Conservation (phyloP, 2,329 filamentous ascomycete genomes). For the Hyphodiscus sp. region DNA sequence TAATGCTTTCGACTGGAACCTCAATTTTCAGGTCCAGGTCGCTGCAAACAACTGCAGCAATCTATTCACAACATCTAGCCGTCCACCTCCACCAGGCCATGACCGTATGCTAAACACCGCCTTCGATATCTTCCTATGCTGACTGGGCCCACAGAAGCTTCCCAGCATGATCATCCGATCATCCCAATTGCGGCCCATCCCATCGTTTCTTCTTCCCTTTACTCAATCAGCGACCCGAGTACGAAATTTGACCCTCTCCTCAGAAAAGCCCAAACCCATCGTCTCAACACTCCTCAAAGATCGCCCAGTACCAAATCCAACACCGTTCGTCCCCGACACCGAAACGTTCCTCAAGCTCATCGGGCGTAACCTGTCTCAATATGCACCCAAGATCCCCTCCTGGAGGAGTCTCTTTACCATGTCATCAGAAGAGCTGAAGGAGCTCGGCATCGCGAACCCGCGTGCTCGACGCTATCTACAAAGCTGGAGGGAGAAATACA, state of each 20-base stretch:
- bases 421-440: slow-evolving; percentile 68
- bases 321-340: slow-evolving; percentile 80
- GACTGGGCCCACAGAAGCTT: slow-evolving; percentile 1
- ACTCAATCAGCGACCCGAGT: slow-evolving; percentile 20
- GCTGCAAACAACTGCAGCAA: too few species aligned
- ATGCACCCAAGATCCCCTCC: slow-evolving; percentile 78
- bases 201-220: slow-evolving; percentile 28
- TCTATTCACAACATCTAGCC: not conserved
- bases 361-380: slow-evolving; percentile 75
- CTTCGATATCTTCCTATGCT: not conserved
- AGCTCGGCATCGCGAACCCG: slow-evolving; percentile 81
- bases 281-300: slow-evolving; percentile 30
- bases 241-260: slow-evolving; percentile 1
- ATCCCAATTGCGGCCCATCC: slow-evolving; percentile 23
- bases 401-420: slow-evolving; percentile 89
- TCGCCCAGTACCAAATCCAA: slow-evolving; percentile 57
- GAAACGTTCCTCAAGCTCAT: slow-evolving; percentile 84
- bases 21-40: too few species aligned
- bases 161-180: slow-evolving; percentile 26
- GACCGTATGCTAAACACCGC: not conserved
- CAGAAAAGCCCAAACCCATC: slow-evolving; percentile 32
- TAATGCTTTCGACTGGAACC: too few species aligned
- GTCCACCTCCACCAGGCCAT: not conserved
- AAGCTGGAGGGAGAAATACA: slow-evolving; percentile 80
- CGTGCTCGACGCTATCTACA: slow-evolving; percentile 78